Evolutionary conservation across 768 basidiomycete species (phyloP).

Genomic region (Psilocybe azurescens): DNA sequence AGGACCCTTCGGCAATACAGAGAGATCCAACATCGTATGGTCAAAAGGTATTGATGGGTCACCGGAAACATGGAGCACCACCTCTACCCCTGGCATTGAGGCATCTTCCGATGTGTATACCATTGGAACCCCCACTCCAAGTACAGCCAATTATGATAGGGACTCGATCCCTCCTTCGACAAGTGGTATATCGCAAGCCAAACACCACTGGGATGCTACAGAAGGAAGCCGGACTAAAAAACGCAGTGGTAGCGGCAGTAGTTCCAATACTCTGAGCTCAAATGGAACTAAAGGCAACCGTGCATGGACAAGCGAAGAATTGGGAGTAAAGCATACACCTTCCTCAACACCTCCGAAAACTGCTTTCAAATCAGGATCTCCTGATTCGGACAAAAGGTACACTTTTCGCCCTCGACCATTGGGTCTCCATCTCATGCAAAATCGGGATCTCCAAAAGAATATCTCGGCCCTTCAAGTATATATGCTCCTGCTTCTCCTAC

Average conservation of each 20-base stretch:
- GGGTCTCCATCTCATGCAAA: slow-evolving; percentile 27
- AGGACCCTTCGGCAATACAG: slow-evolving; percentile 1
- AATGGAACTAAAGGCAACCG: slow-evolving; percentile 15
- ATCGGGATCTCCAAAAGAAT: slow-evolving; percentile 24
- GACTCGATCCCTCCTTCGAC: slow-evolving; percentile 21
- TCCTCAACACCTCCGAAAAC: slow-evolving; percentile 25
- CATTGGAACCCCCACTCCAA: slow-evolving; percentile 66
- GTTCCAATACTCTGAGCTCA: slow-evolving; percentile 23
- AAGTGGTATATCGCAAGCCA: slow-evolving; percentile 8
- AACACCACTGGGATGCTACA: slow-evolving; percentile 17
- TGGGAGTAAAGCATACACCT: slow-evolving; percentile 15
- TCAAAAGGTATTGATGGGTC: slow-evolving; percentile 35
- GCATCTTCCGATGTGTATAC: slow-evolving; percentile 34
- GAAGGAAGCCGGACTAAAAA: slow-evolving; percentile 33
- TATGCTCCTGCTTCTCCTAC: slow-evolving; percentile 26
- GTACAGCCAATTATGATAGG: slow-evolving; percentile 17
- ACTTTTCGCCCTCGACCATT: slow-evolving; percentile 53
- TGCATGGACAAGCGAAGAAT: slow-evolving; percentile 20
- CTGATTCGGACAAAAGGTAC: slow-evolving; percentile 49
- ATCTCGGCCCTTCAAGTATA: slow-evolving; percentile 27
- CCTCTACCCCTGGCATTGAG: slow-evolving; percentile 71
- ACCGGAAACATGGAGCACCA: slow-evolving; percentile 75
- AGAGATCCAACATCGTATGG: slow-evolving; percentile 9
- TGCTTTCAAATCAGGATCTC: slow-evolving; percentile 34
- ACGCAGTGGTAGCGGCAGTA: slow-evolving; percentile 26